Base-by-base conservation (phyloP, 1,284 basidiomycete species). In the Sanghuangporus sanghuang region DNA sequence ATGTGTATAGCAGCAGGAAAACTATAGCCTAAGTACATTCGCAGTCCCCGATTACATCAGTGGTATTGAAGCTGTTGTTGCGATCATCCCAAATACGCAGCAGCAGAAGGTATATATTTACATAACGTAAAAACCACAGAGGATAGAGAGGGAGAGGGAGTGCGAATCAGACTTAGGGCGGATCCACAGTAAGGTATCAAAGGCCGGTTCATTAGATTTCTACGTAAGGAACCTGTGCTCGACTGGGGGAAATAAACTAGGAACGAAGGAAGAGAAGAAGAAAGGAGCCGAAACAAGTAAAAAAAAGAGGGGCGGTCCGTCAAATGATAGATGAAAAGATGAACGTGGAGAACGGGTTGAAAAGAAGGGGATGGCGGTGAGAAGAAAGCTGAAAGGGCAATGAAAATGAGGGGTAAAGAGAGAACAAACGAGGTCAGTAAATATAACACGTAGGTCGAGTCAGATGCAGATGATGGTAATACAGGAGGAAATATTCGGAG, bases 381-480 rank as follows among this genome's bases (percentile, higher is more conserved):
- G 3, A 16, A n/a, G 14, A 48, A 48, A 48, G 46, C 21, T 44
- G 36, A 18, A n/a, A 40, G 46, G 21, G 40, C 3, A 36, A 40
- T 23, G 2, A 49, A 62, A 44, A 56, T 2, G 53, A 39, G 52
- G 63, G 52, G 36, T 52, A 39, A 21, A 57, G 36, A 48, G 35
- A 50, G 16, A 54, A 54, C 53, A 65, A 64, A 61, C 53, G 54
- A 58, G 63, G 55, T 62, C 32, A 55, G 61, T 59, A 59, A 44
- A 63, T 55, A 44, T 55, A 38, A 61, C 46, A 63, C 46, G n/a
- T 40, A 52, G 39, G 48, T 50, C n/a, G 61, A 57, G 35, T 42
- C 38, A 65, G 32, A 35, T 46, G 18, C 9, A 59, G 61, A 49
- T 63, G 61, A 49, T 63, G 61, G 50, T 65, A 62, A 59, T 65